Base-by-base conservation (phyloP, 2,329 filamentous ascomycete genomes). In the Anthostomella pinea region DNA sequence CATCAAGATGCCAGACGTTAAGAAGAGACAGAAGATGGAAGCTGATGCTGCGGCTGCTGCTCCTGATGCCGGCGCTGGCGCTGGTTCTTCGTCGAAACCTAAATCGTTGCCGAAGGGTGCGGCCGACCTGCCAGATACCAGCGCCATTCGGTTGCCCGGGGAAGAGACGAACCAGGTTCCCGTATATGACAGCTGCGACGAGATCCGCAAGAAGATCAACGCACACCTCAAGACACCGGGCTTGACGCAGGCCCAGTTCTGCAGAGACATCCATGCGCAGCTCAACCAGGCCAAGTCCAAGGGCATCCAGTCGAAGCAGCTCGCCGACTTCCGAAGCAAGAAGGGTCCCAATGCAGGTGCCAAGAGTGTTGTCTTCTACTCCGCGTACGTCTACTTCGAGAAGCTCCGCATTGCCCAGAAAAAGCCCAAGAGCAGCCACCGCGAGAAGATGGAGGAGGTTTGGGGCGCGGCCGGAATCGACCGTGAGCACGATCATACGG, bases 321-420 rank as follows among this genome's bases (percentile, higher is more conserved):
- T 80, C 10, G 60, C 59, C 14, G 54, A 62, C 13, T 81, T 80
- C 55, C 63, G 73, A 23, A 52, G 49, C 10, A 70, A 72, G 54
- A 71, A 68, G 32, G 75, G 76, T 0, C 42, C 69, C 0, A 57
- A 51, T 11, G 54, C 59, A 1, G 75, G 77, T 0, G 69, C 69
- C 24, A 69, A 62, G 1, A 69, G 57, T 30, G 43, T 46, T 6
- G 58, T 73, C 3, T 80, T 70, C 49, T 79, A 81, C 47, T 67
- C 66, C 7, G 66, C 65, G 0, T 81, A 80, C 54, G 68, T 77
- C 17, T 78, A 70, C 53, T 81, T 81, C 47, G 75, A 81, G 62
- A 80, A 81, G 63, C 39, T 74, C 45, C 59, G 75, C 11, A 57
- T 80, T 38, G 64, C 64, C 45, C 64, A 75, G 45, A 60, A 62